These are phyloP conservation scores for Terana coerulea DNA, from an alignment of 768 basidiomycete species.

Conservation along the genomic window DNA sequence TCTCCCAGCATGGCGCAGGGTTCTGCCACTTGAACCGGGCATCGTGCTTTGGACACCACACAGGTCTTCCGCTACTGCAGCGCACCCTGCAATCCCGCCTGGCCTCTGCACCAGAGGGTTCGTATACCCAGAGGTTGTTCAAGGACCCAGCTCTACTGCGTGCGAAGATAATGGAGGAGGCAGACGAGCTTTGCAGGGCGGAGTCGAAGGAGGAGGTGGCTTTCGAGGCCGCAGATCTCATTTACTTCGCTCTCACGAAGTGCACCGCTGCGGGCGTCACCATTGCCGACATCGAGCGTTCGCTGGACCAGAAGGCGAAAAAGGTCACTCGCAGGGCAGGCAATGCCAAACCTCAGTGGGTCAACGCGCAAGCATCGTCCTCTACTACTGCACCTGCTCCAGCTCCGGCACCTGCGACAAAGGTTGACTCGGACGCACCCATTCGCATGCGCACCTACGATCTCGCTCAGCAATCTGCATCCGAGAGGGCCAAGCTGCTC, in stretches of 20 bases:
- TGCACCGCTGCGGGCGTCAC: constrained; percentile 82
- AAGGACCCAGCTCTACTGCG: constrained; percentile 74
- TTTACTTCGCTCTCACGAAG: constrained; percentile 88
- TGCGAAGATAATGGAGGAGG: constrained; percentile 98
- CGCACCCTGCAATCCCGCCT: constrained; percentile 70
- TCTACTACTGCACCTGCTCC: constrained; percentile 23
- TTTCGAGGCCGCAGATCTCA: constrained; percentile 92
- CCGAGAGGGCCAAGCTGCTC: constrained; percentile 66
- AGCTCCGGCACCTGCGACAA: constrained; percentile 15
- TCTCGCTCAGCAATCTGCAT: constrained; percentile 42
- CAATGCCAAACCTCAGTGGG: constrained; percentile 87
- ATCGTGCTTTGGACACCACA: constrained; percentile 80
- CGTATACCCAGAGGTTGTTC: constrained; percentile 89
- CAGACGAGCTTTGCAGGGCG: constrained; percentile 91
- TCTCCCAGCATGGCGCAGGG: constrained; percentile 84
- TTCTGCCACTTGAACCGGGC: constrained; percentile 90
- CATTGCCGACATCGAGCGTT: constrained; percentile 78
- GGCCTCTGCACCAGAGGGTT: constrained; percentile 77
- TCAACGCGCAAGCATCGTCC: constrained; percentile 20
- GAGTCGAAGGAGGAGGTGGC: constrained; percentile 77
- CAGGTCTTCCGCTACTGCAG: constrained; percentile 82
- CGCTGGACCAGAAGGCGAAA: constrained; percentile 80
- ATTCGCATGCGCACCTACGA: constrained; percentile 80
- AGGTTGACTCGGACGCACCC: constrained; percentile 32
- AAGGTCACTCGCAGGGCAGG: constrained; percentile 86